Conservation (phyloP, 306 rosid species). For the Gynostemma pentaphyllum region DNA sequence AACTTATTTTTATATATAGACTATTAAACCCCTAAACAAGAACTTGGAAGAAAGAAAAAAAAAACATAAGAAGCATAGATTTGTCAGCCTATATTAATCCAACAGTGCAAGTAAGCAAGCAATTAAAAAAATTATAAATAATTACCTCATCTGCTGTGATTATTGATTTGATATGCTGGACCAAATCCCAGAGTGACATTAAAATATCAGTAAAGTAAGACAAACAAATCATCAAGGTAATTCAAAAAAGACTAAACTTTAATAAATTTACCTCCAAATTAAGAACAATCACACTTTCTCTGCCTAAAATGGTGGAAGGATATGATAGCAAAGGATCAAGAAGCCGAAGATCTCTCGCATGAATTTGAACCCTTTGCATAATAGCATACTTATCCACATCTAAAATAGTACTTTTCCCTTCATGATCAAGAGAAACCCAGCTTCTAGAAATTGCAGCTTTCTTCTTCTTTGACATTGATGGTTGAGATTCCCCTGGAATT, state of each 20-base stretch:
- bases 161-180: constrained; percentile 91
- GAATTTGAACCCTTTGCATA: constrained; percentile 78
- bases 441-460: constrained; percentile 53
- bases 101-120: background rate
- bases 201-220: constrained; percentile 4
- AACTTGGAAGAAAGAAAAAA: background rate
- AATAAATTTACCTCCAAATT: constrained; percentile 58
- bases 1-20: background rate
- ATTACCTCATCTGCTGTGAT: constrained; percentile 90
- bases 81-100: background rate
- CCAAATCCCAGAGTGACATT: constrained; percentile 6
- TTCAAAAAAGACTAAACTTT: background rate
- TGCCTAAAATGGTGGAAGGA: constrained; percentile 81
- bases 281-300: constrained; percentile 87
- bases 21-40: background rate
- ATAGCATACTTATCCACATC: constrained; percentile 80
- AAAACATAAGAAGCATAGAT: background rate
- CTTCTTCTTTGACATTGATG: constrained; percentile 42
- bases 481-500: constrained; percentile 57
- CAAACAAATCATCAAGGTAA: background rate
- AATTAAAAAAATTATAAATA: background rate
- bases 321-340: constrained; percentile 80
- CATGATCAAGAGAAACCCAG: constrained; percentile 55
- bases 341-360: constrained; percentile 90
- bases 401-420: constrained; percentile 44